phyloP scores from a whole-genome alignment of 306 rosid species.

The Vicia faba region DNA sequence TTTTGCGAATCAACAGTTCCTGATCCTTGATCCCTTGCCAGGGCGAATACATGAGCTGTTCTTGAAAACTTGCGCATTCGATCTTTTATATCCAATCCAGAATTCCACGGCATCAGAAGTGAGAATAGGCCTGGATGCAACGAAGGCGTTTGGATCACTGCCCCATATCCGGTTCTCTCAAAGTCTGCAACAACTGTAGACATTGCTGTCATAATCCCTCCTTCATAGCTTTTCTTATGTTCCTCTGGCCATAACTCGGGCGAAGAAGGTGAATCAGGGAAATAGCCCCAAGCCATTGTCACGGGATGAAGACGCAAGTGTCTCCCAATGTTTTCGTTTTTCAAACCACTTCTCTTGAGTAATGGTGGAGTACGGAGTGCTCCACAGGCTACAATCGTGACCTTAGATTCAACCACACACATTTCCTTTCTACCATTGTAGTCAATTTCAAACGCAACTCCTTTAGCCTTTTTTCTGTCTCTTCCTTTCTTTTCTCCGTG shows the following conservation, averaged over 20 bases:
- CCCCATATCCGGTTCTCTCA: conserved; percentile 63
- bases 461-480: conserved; percentile 43
- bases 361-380: conserved; percentile 73
- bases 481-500: conserved; percentile 51
- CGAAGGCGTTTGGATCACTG: conserved; percentile 75
- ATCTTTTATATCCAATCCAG: conserved; percentile 60
- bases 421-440: conserved; percentile 48
- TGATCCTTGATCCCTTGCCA: conserved; percentile 80
- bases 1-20: conserved; percentile 52
- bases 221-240: conserved; percentile 76
- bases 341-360: conserved; percentile 66
- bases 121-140: conserved; percentile 86
- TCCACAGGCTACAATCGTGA: conserved; percentile 76
- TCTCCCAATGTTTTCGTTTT: conserved; percentile 66
- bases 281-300: conserved; percentile 83
- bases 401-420: conserved; percentile 72
- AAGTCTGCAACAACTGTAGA: conserved; percentile 57
- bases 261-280: conserved; percentile 57
- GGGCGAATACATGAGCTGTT: conserved; percentile 75
- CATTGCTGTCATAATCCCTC: conserved; percentile 94
- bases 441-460: conserved; percentile 55
- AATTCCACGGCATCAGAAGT: conserved; percentile 76
- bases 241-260: conserved; percentile 51
- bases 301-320: conserved; percentile 81
- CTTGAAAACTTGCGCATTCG: conserved; percentile 65